Conservation (phyloP, 495 filamentous ascomycete species). For the Monascus purpureus region DNA sequence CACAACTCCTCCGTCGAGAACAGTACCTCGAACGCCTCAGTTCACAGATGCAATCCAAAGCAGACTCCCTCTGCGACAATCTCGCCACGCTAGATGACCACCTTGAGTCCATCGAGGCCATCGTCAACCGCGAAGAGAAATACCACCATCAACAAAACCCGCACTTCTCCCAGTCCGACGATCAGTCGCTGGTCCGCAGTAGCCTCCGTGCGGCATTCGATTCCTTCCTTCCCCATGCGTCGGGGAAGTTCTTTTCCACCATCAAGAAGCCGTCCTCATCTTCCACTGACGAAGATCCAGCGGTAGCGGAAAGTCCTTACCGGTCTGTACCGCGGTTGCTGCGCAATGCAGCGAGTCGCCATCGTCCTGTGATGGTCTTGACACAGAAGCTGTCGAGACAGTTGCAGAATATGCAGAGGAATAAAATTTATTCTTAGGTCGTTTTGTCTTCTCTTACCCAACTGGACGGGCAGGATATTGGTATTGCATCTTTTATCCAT, state of each 20-base stretch:
- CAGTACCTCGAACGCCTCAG: conserved; percentile 26
- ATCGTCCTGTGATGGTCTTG: conserved; percentile 10
- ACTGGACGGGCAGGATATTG: no score
- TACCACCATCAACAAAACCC: conserved; percentile 2
- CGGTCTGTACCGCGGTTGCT: conserved; percentile 3
- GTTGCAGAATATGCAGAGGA: conserved; percentile 9
- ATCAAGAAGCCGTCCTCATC: no score
- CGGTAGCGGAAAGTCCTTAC: not conserved
- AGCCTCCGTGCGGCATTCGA: not conserved
- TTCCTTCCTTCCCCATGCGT: not conserved
- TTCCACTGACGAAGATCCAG: not conserved
- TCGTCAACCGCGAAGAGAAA: conserved; percentile 16
- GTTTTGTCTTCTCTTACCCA: no score
- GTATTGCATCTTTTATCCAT: no score
- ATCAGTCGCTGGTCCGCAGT: conserved; percentile 2
- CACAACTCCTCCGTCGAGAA: conserved; percentile 20
- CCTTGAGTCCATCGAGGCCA: conserved; percentile 23
- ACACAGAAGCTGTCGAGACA: conserved; percentile 9
- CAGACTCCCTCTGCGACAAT: conserved; percentile 20
- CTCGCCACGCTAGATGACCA: conserved; percentile 29
- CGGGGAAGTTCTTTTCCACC: not conserved
- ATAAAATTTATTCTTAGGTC: no score
- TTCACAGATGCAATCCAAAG: conserved; percentile 21
- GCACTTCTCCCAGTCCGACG: no score
- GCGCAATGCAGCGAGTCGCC: conserved; percentile 11